Evolutionary conservation across 2,329 filamentous ascomycete species (phyloP).

Genomic region (Colletotrichum ledebouriae): DNA sequence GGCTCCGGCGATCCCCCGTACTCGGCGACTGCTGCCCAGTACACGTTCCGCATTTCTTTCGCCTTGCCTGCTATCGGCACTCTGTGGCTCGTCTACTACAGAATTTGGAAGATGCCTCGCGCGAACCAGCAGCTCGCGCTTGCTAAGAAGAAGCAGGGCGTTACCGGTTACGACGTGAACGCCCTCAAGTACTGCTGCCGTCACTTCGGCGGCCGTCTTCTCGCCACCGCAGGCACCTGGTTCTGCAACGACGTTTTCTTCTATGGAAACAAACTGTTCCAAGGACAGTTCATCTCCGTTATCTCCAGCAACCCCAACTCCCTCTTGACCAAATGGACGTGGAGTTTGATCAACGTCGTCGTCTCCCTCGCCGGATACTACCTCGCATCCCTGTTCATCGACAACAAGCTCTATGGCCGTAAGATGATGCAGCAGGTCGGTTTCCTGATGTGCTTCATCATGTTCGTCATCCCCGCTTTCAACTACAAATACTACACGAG

Average conservation of each 20-base stretch:
- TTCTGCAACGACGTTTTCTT: constrained; percentile 99
- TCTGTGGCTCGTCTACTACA: constrained; percentile 95
- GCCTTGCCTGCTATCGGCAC: constrained; percentile 92
- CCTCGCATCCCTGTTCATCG: constrained; percentile 86
- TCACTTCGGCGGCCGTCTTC: constrained; percentile 87
- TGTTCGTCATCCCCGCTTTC: constrained; percentile 94
- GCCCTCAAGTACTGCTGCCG: constrained; percentile 83
- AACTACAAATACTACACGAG: constrained; percentile 86
- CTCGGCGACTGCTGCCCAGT: constrained; percentile 82
- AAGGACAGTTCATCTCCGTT: constrained; percentile 88
- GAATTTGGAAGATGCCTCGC: constrained; percentile 93
- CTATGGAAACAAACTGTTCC: constrained; percentile 99
- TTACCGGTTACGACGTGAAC: constrained; percentile 92
- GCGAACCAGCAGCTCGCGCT: constrained; percentile 85
- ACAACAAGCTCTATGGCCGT: constrained; percentile 96
- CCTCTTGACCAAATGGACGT: constrained; percentile 89
- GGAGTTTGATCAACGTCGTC: constrained; percentile 91
- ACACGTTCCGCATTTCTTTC: constrained; percentile 93
- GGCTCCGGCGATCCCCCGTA: constrained; percentile 80
- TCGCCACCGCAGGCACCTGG: constrained; percentile 91
- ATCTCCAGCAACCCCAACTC: constrained; percentile 78
- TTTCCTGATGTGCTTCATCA: constrained; percentile 92
- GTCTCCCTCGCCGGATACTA: constrained; percentile 93
- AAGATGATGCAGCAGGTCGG: constrained; percentile 97
- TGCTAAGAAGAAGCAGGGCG: constrained; percentile 82